These are phyloP conservation scores for Paracamarosporium sp. DNA, from an alignment of 2,329 filamentous ascomycete species.

Conservation along the genomic window DNA sequence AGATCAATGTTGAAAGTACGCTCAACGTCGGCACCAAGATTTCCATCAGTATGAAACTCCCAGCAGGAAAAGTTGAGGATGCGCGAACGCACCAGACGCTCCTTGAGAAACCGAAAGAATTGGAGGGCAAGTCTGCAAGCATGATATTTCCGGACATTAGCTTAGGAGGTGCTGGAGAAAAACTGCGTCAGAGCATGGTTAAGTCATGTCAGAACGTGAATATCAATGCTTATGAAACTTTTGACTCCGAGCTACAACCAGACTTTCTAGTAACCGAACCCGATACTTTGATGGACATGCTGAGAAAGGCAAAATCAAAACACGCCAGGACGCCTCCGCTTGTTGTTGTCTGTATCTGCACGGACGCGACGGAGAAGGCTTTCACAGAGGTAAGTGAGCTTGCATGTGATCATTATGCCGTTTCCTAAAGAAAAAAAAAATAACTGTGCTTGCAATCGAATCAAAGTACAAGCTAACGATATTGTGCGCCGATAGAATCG, in stretches of 20 bases:
- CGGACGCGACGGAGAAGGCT: conserved; percentile 34
- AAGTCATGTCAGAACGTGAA: conserved; percentile 31
- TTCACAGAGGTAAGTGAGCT: conserved; percentile 23
- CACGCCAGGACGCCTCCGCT: conserved; percentile 23
- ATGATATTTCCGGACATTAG: conserved; percentile 30
- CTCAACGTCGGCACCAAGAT: conserved; percentile 35
- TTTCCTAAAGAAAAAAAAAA: no score
- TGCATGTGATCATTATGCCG: background rate
- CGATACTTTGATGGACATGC: conserved; percentile 27
- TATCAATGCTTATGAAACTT: conserved; percentile 24
- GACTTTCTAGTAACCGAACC: conserved; percentile 38
- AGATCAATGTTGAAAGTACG: conserved; percentile 39
- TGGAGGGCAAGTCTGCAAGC: conserved; percentile 26
- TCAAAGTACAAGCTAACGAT: background rate
- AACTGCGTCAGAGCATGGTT: conserved; percentile 32
- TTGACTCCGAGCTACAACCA: conserved; percentile 19
- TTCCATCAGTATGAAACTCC: conserved; percentile 29
- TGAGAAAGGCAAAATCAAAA: conserved; percentile 20
- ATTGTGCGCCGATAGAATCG: background rate
- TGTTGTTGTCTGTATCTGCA: conserved; percentile 36
- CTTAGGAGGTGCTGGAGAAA: conserved; percentile 29
- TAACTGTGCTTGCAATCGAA: no score
- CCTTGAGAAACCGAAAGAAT: conserved; percentile 19
- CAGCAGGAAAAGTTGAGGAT: conserved; percentile 15
- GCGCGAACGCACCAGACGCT: conserved; percentile 13